Conservation (phyloP, 257 asterid species). For the Solanum chmielewskii region DNA sequence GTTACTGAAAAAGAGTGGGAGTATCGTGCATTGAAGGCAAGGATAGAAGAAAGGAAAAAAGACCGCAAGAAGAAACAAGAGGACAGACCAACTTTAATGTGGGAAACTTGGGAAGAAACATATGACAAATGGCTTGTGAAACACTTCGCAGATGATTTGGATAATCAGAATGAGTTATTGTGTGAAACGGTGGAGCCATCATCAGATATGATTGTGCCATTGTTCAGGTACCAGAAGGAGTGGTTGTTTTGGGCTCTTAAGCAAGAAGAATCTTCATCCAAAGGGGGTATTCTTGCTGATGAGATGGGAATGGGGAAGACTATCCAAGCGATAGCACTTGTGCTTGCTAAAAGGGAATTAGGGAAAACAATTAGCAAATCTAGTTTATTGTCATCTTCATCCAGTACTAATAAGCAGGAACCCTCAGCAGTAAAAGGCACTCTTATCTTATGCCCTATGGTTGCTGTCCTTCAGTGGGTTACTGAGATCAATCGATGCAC, state of each 20-base stretch:
- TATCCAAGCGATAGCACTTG: constrained; percentile 87
- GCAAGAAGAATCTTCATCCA: constrained; percentile 65
- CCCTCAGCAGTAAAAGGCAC: constrained; percentile 58
- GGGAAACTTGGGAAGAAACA: constrained; percentile 68
- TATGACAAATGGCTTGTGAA: constrained; percentile 53
- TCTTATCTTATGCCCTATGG: constrained; percentile 83
- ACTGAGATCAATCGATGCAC: constrained; percentile 80
- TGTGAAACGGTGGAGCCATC: constrained; percentile 65
- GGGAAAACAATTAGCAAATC: constrained; percentile 19
- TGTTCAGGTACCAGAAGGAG: constrained; percentile 83
- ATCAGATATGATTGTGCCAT: constrained; percentile 56
- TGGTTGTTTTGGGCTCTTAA: constrained; percentile 91
- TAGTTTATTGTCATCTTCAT: constrained; percentile 21
- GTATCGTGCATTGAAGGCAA: neutral
- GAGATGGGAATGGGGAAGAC: constrained; percentile 99
- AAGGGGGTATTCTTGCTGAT: constrained; percentile 93
- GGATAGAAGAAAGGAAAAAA: constrained; percentile 11
- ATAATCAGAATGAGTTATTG: constrained; percentile 43
- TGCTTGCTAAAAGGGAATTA: constrained; percentile 60
- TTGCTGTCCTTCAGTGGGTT: constrained; percentile 81
- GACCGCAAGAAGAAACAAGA: constrained; percentile 25
- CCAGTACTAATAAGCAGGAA: constrained; percentile 31
- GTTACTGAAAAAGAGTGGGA: neutral
- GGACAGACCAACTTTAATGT: constrained; percentile 40
- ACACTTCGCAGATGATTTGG: constrained; percentile 29